Conservation (phyloP, 441 rosid species). For the Jatropha multifida region DNA sequence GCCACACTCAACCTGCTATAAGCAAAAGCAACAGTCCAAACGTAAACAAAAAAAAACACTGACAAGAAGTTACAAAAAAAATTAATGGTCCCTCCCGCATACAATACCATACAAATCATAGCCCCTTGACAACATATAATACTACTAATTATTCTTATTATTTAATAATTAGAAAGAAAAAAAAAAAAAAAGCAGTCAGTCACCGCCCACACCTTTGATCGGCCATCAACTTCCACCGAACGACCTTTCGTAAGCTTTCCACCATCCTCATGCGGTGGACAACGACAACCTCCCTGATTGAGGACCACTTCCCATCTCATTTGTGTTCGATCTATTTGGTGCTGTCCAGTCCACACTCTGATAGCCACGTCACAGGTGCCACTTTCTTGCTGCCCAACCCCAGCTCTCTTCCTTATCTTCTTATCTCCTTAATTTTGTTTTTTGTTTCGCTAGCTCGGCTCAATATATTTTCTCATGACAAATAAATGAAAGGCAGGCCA, state of each 20-base stretch:
- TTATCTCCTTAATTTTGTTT: constrained; percentile 26
- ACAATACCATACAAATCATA: constrained; percentile 4
- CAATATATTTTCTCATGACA: background rate
- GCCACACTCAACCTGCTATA: background rate
- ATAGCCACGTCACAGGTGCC: constrained; percentile 24
- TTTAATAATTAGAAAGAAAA: background rate
- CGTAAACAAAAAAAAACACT: background rate
- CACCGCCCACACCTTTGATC: constrained; percentile 38
- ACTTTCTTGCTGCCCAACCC: constrained; percentile 13
- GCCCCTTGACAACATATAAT: too few relatives aligned
- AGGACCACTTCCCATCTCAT: constrained; percentile 26
- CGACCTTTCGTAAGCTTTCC: constrained; percentile 37
- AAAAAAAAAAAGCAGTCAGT: background rate
- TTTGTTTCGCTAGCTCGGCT: background rate
- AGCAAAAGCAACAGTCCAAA: constrained; percentile 25
- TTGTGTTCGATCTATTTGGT: constrained; percentile 14
- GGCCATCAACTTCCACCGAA: constrained; percentile 32
- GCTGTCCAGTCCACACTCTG: constrained; percentile 24
- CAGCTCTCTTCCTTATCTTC: constrained; percentile 33
- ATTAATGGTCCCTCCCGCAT: background rate
- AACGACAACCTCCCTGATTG: constrained; percentile 29
- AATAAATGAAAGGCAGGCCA: background rate
- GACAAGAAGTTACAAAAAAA: background rate
- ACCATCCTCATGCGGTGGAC: constrained; percentile 27
- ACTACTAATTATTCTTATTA: background rate